phyloP scores from a whole-genome alignment of 1,139 yeast species.

The Hemisphaericaspora subhashii region DNA sequence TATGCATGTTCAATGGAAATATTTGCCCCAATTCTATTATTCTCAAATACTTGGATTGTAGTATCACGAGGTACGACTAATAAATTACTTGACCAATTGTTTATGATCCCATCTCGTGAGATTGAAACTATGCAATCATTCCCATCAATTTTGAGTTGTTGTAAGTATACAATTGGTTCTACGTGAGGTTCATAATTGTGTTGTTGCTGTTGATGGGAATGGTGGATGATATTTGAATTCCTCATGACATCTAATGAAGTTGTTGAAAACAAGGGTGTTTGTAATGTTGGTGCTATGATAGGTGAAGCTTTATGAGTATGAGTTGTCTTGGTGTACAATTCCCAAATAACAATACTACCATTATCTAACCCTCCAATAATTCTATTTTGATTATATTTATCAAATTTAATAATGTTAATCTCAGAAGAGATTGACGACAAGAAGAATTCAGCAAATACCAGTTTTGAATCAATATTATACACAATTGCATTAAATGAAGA shows the following conservation, averaged over 20 bases:
- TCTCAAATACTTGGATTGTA: constrained; percentile 17
- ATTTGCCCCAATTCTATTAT: background rate
- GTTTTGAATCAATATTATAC: constrained; percentile 21
- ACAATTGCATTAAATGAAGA: constrained; percentile 36
- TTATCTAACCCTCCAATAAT: constrained; percentile 39
- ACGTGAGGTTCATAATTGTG: constrained; percentile 8
- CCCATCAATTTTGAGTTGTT: constrained; percentile 23
- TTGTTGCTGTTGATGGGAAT: background rate
- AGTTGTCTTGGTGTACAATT: constrained; percentile 16
- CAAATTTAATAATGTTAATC: constrained; percentile 45
- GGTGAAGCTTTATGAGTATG: constrained; percentile 9
- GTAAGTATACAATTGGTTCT: constrained; percentile 10
- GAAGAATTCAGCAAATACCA: constrained; percentile 47
- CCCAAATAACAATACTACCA: constrained; percentile 45
- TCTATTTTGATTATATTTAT: constrained; percentile 26
- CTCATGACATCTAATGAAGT: constrained; percentile 1
- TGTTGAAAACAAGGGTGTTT: constrained; percentile 24
- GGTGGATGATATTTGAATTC: background rate
- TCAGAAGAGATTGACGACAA: constrained; percentile 42
- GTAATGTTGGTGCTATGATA: constrained; percentile 28
- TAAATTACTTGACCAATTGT: constrained; percentile 43
- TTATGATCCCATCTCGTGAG: constrained; percentile 37
- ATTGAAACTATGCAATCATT: constrained; percentile 30
- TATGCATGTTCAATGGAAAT: constrained; percentile 5
- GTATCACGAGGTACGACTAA: constrained; percentile 32